A percentile compares a stretch with the other conserved stretches of the same genome.
Evolutionary conservation across 768 basidiomycete species (phyloP).

Genomic region (Goffeauzyma gilvescens): DNA sequence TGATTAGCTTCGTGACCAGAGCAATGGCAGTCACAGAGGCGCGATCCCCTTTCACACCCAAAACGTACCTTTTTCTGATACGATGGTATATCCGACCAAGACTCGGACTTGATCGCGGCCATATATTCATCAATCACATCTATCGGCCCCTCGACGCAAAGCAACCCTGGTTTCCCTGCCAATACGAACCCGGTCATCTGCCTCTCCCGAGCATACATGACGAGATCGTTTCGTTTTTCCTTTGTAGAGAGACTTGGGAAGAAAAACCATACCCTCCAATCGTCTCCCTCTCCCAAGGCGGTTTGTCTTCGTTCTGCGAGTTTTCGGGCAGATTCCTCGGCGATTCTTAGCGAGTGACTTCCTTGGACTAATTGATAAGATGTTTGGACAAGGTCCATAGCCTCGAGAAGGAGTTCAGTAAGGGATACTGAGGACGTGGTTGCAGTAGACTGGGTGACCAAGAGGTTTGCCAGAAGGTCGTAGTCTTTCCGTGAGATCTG

Average conservation of each 20-base stretch:
- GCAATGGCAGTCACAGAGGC: neutral
- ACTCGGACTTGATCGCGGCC: conserved; percentile 31
- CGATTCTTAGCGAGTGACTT: no score
- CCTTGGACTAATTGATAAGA: no score
- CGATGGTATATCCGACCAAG: conserved; percentile 34
- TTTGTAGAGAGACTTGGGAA: conserved; percentile 30
- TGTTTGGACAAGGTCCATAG: no score
- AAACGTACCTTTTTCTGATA: conserved; percentile 32
- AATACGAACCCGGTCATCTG: conserved; percentile 33
- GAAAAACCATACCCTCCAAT: conserved; percentile 34
- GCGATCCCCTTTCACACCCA: neutral
- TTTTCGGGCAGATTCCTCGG: no score
- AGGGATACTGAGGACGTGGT: no score
- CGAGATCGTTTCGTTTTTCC: conserved; percentile 32
- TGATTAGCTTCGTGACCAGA: neutral
- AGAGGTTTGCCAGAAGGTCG: no score
- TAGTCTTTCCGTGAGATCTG: no score
- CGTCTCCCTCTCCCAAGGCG: no score
- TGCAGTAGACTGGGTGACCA: no score
- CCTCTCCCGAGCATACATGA: conserved; percentile 27
- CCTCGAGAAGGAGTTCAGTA: no score
- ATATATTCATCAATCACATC: conserved; percentile 27
- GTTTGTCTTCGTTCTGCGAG: no score
- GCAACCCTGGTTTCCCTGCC: conserved; percentile 35
- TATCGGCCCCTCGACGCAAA: conserved; percentile 32